Evolutionary conservation across 768 basidiomycete species (phyloP), one percentile per base, ranked within the genome.

Genomic region (Suillus americanus): DNA sequence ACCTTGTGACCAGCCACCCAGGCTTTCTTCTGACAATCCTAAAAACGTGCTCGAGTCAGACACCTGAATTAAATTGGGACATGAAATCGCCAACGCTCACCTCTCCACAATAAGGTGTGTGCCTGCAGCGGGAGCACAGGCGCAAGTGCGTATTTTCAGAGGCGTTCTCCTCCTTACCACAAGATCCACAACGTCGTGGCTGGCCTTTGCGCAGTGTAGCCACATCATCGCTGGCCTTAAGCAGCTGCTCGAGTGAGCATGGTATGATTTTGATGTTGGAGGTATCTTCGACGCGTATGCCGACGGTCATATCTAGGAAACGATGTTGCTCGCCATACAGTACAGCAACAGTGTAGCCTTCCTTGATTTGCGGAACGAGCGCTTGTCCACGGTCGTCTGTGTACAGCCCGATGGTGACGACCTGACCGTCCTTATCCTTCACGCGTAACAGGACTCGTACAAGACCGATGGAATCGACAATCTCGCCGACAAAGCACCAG

Each of bases 401-500:
- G 61, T 75, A 67, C 59, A 73, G 72, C 33, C 66, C 68, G 18
- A 76, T 64, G 37, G 69, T 56, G 59, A 72, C 72, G 28, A 66
- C 59, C 0, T 51, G 46, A 23, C 71, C 74, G 20, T 50, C 66
- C 37, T 66, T 70, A 64, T 78, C 77, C 60, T 66, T 69, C 40
- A 75, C 73, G 18, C 56, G 53, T 63, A 67, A 73, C 70, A 69
- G 68, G 3, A 71, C 71, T 8, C 75, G 68, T 13, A 65, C 20
- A 43, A 66, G 72, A 4, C 67, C 66, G 16, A 72, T 43, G 14
- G 23, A 30, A 25, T 63, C 57, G 30, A 71, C 64, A 45, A 77
- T 75, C 61, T 77, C 73, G 12, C 71, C 75, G 16, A 78, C 67
- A 38, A 77, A 68, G 62, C 77, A 78, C 75, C 76, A 77, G 67